Evolutionary conservation across 257 asterid species (phyloP).

Genomic region (Solanum pennellii): DNA sequence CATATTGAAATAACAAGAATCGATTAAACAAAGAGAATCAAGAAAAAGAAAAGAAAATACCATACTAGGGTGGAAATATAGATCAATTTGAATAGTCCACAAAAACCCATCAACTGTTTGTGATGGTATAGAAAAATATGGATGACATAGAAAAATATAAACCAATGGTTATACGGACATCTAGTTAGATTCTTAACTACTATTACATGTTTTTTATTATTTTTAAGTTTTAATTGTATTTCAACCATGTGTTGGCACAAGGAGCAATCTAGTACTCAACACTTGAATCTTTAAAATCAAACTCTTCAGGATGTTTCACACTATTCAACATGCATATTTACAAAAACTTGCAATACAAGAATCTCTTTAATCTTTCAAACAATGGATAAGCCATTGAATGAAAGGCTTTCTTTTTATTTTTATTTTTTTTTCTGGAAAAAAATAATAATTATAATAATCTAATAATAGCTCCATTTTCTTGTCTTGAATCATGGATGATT

Average conservation of each 20-base stretch:
- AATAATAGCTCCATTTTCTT: not conserved
- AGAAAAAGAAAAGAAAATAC: not conserved
- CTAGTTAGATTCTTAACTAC: not conserved
- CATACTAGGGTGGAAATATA: not conserved
- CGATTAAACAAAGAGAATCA: not conserved
- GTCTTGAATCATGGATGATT: not conserved
- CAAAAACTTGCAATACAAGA: not conserved
- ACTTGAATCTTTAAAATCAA: not conserved
- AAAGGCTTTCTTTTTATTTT: not conserved
- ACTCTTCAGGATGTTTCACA: not conserved
- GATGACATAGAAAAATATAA: not conserved
- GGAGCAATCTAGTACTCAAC: not conserved
- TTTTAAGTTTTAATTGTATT: not conserved
- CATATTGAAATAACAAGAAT: not conserved
- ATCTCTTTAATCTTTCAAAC: not conserved
- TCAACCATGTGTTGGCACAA: constrained; percentile 37
- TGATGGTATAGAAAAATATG: not conserved
- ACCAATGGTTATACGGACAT: not conserved
- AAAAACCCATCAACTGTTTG: not conserved
- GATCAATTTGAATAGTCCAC: not conserved
- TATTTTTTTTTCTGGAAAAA: no score
- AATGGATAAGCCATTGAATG: not conserved
- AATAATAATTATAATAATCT: not conserved
- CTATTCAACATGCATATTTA: not conserved
- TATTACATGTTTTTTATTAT: not conserved